These are phyloP conservation scores for Penicillium nucicola DNA, from an alignment of 495 filamentous ascomycete genomes.

Conservation along the genomic window DNA sequence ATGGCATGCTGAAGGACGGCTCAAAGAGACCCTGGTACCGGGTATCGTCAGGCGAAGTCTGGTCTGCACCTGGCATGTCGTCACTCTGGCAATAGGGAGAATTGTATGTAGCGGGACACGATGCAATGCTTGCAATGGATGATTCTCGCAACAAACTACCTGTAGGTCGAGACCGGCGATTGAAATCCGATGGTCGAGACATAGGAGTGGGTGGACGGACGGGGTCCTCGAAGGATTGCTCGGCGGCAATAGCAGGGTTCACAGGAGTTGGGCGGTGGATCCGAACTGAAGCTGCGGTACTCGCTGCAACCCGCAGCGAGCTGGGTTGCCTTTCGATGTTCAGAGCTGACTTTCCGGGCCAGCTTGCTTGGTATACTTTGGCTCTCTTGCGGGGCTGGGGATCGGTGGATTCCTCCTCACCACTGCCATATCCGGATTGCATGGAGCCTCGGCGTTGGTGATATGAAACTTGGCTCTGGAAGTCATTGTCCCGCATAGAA, in stretches of 20 bases:
- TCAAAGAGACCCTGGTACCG: constrained; percentile 49
- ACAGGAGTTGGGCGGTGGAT: constrained; percentile 72
- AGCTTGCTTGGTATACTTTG: constrained; percentile 65
- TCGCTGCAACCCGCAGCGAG: constrained; percentile 83
- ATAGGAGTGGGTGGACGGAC: constrained; percentile 82
- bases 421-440: constrained; percentile 61
- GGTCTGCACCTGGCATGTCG: constrained; percentile 29
- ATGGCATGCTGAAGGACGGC: constrained; percentile 60
- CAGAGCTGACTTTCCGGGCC: constrained; percentile 64
- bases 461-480: constrained; percentile 26
- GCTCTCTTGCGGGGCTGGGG: constrained; percentile 64
- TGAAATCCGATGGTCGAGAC: constrained; percentile 39
- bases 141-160: constrained; percentile 45
- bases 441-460: constrained; percentile 35
- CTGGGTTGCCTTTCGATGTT: constrained; percentile 64
- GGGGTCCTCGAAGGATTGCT: constrained; percentile 65
- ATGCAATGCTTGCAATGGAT: constrained; percentile 29
- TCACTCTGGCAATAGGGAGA: constrained; percentile 49
- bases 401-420: constrained; percentile 63
- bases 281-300: constrained; percentile 83
- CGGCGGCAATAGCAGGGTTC: constrained; percentile 47
- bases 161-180: constrained; percentile 29
- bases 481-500: constrained; percentile 41
- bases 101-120: constrained; percentile 33
- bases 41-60: constrained; percentile 42